These are phyloP conservation scores for Tricholoma saponaceum DNA, from an alignment of 768 basidiomycete species.

Conservation along the genomic window DNA sequence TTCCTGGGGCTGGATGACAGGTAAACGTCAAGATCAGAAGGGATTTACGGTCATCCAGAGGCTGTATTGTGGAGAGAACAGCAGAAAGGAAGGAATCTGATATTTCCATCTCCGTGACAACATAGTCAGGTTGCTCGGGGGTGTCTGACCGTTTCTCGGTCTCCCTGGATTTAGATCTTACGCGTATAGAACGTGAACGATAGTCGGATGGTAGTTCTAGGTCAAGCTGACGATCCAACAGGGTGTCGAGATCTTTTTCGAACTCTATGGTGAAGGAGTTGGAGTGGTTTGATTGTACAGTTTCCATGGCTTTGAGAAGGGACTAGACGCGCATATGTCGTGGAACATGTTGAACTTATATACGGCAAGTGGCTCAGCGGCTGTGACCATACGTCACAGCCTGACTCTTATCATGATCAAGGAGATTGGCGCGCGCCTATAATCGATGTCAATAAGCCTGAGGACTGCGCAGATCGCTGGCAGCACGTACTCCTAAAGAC, in stretches of 20 bases:
- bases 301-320: background rate
- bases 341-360: background rate
- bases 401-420: too few relatives aligned
- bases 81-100: constrained; percentile 18
- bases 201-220: background rate
- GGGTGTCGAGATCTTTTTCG: constrained; percentile 13
- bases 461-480: too few relatives aligned
- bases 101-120: constrained; percentile 19
- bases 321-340: background rate
- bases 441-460: too few relatives aligned
- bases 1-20: constrained; percentile 17
- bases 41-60: constrained; percentile 14
- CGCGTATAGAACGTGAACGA: background rate
- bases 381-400: background rate
- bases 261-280: constrained; percentile 14
- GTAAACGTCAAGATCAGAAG: constrained; percentile 14
- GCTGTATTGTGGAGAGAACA: constrained; percentile 16
- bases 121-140: constrained; percentile 6
- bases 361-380: background rate
- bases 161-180: constrained; percentile 8
- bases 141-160: background rate
- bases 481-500: too few relatives aligned
- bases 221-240: constrained; percentile 1
- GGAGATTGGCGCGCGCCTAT: too few relatives aligned
- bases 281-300: background rate